These are phyloP conservation scores for Blastobotrys robertii DNA, from an alignment of 805 yeast species.

Conservation along the genomic window DNA sequence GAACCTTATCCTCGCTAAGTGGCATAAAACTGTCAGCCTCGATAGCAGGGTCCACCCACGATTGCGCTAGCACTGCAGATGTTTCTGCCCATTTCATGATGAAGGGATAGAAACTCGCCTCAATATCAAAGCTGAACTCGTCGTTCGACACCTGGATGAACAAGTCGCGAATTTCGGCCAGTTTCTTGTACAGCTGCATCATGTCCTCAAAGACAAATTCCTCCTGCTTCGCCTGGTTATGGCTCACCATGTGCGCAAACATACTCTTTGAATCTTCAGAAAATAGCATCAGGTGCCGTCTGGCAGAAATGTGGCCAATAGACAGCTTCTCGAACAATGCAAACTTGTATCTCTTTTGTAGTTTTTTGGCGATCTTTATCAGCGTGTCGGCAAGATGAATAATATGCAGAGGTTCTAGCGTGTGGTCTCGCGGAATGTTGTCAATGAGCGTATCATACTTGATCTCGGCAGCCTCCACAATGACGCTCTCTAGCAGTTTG, in stretches of 20 bases:
- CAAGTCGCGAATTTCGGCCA: constrained; percentile 44
- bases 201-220: constrained; percentile 43
- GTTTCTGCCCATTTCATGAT: constrained; percentile 32
- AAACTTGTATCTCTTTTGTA: constrained; percentile 51
- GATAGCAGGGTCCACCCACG: constrained; percentile 46
- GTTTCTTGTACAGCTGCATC: constrained; percentile 42
- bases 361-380: constrained; percentile 36
- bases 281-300: constrained; percentile 24
- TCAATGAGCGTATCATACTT: constrained; percentile 36
- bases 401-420: constrained; percentile 46
- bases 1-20: constrained; percentile 31
- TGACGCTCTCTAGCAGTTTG: constrained; percentile 25
- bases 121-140: constrained; percentile 45
- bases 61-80: constrained; percentile 37
- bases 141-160: constrained; percentile 34
- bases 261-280: constrained; percentile 27
- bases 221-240: constrained; percentile 14
- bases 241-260: constrained; percentile 22
- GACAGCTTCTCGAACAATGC: constrained; percentile 52
- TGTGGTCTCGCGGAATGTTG: constrained; percentile 49
- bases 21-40: constrained; percentile 49
- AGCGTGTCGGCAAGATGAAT: constrained; percentile 47
- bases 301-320: constrained; percentile 33
- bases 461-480: constrained; percentile 31
- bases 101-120: constrained; percentile 43